Base-by-base conservation (phyloP, 1,284 basidiomycete species). In the Leccinum solheimii region DNA sequence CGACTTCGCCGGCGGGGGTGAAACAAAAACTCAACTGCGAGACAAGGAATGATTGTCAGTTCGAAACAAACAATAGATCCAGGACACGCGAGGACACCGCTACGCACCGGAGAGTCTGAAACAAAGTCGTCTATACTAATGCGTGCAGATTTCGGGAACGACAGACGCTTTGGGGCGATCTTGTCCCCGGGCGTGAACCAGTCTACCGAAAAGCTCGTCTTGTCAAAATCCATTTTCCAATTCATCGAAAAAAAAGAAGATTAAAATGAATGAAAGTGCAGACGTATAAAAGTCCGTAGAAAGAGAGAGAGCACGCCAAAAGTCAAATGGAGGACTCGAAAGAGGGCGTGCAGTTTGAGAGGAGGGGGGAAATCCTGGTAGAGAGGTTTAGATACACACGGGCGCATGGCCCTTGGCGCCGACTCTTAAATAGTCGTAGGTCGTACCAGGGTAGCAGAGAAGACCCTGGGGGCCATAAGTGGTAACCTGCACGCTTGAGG, bases 101-200 rank as follows among this genome's bases (percentile, higher is more conserved):
- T 19, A 65, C 73, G 1, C 58, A 73, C 72, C 48, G 69, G 71
- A 0, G 72, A 65, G 50, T 70, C 71, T 48, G 74, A 63, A 58
- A 66, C 68, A 58, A 72, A 58, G 60, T 73, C 72, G 43, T 73
- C 72, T 32, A 72, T 60, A 53, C 71, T 75, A 10, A 74, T 73
- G 60, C 67, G 65, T 57, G 68, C 71, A 19, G 75, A 76, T 56
- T 67, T 75, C 14, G 74, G 75, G 43, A 75, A 75, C 3, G 75
- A 73, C 16, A 75, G 63, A 13, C 73, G 75, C 36, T 71, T 67
- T 38, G 65, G 63, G 6, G 58, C 57, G 48, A 57, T 68, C 53
- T 56, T 69, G 58, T 73, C 73, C n/a, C 71, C 69, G 6, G 72
- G 68, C 16, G 68, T 71, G 56, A 65, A 75, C 64, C 70, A 75